Evolutionary conservation across 768 basidiomycete species (phyloP).

Genomic region (Gloeostereum incarnatum): DNA sequence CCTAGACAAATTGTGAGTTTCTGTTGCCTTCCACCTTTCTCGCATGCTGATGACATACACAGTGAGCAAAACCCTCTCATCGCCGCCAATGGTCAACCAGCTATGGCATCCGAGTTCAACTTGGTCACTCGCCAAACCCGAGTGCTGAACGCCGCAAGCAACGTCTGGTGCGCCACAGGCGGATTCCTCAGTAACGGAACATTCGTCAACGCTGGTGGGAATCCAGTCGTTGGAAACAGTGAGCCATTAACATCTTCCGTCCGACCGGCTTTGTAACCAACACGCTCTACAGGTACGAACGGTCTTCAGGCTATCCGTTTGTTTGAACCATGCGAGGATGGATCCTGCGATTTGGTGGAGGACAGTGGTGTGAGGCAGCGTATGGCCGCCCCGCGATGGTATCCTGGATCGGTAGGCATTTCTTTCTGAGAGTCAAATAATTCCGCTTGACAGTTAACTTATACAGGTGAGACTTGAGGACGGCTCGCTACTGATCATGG

Average conservation of each 20-base stretch:
- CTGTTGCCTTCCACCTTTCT: background rate
- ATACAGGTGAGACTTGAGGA: constrained; percentile 7
- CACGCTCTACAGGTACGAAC: constrained; percentile 9
- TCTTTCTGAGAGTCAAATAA: background rate
- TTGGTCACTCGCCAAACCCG: constrained; percentile 27
- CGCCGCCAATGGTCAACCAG: constrained; percentile 29
- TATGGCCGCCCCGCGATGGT: constrained; percentile 29
- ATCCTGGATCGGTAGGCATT: constrained; percentile 25
- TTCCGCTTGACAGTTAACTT: background rate
- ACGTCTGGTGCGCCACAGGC: constrained; percentile 35
- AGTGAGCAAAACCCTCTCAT: constrained; percentile 29
- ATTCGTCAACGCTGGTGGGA: constrained; percentile 17
- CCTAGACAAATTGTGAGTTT: constrained; percentile 5
- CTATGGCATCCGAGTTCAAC: constrained; percentile 36
- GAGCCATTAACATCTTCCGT: constrained; percentile 10
- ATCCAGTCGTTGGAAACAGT: constrained; percentile 9
- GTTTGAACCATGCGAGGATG: constrained; percentile 28
- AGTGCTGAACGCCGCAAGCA: constrained; percentile 23
- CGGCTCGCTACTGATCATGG: constrained; percentile 20
- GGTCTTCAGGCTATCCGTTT: constrained; percentile 27
- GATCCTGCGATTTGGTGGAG: constrained; percentile 24
- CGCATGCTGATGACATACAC: background rate
- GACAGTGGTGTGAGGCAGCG: constrained; percentile 19
- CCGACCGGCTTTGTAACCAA: constrained; percentile 1
- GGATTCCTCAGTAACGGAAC: constrained; percentile 32